Base-by-base conservation (phyloP, 1,284 basidiomycete genomes). In the Boletellus dicymbophilus region DNA sequence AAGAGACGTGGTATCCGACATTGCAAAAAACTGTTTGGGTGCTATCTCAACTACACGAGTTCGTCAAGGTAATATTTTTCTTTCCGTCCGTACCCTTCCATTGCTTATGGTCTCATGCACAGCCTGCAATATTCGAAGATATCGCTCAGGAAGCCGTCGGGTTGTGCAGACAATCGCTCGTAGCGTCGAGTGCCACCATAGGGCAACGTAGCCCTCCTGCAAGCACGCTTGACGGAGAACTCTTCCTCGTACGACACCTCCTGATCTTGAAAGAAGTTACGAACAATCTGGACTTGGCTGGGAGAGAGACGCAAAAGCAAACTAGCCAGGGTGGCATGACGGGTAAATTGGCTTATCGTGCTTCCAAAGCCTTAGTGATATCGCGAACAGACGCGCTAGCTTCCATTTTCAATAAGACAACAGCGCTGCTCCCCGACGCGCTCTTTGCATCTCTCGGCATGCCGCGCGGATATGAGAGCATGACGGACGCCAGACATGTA, bases 41-140 rank as follows among this genome's bases (percentile, higher is more conserved):
- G 6, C 73, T 97, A 25, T 85, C 86, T 3, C 92, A 94, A 67
- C 72, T 98, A 20, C 88, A 92, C 59, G 87, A 93, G 51, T 96
- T 90, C 62, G 89, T 97, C 48, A 93, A 96, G 75, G 93, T 93
- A 64, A 78, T 63, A 23, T 38, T 38, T 23, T 33, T 13, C 16
- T 38, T 23, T 33, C 16, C 16, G 45, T 3, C 26, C 13, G 18
- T 13, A 8, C 16, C 20, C 21, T 37, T 20, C 49, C 3, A 16
- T 28, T 52, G 33, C 40, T 36, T 23, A 44, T 22, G 12, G 40
- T 48, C 37, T 51, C 44, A 16, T 54, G 34, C 37, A 31, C 33
- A 95, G 93, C 84, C 88, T 16, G 87, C 85, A 2, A 95, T 97
- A 52, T 98, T 96, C 56, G 88, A 93, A 61, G 95, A 97, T 63